These are phyloP conservation scores for Trametopsis cervina DNA, from an alignment of 768 basidiomycete species.

Conservation along the genomic window DNA sequence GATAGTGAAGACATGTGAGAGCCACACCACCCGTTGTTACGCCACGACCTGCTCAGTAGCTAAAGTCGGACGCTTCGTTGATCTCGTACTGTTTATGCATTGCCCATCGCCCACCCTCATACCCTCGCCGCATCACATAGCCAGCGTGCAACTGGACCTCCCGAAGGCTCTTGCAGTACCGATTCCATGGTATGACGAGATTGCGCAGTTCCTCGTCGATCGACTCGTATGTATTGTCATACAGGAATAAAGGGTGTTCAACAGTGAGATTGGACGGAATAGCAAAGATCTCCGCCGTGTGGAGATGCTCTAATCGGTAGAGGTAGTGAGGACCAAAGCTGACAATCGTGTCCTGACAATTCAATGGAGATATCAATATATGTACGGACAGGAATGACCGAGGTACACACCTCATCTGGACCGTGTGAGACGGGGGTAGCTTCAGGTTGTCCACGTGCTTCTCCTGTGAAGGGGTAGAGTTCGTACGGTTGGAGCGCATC, in stretches of 20 bases:
- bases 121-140: constrained; percentile 33
- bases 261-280: constrained; percentile 6
- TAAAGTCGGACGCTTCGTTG: neutral
- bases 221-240: constrained; percentile 14
- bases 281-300: constrained; percentile 33
- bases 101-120: constrained; percentile 29
- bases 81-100: neutral
- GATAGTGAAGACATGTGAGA: too few relatives aligned
- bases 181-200: constrained; percentile 37
- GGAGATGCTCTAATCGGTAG: constrained; percentile 27
- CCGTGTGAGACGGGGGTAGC: constrained; percentile 16
- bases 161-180: constrained; percentile 30
- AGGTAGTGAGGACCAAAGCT: constrained; percentile 39
- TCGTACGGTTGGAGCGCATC: constrained; percentile 8
- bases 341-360: constrained; percentile 29
- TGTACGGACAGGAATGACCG: neutral
- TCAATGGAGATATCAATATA: constrained; percentile 4
- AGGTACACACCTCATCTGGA: constrained; percentile 34
- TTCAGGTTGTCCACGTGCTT: constrained; percentile 5
- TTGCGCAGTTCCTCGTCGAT: constrained; percentile 27
- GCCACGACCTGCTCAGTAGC: too few relatives aligned
- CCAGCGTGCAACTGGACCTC: constrained; percentile 36
- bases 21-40: too few relatives aligned
- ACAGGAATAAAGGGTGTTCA: constrained; percentile 14
- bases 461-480: constrained; percentile 6